These are phyloP conservation scores for Raddia guianensis DNA, from an alignment of 176 grass and related monocot species.

Conservation along the genomic window DNA sequence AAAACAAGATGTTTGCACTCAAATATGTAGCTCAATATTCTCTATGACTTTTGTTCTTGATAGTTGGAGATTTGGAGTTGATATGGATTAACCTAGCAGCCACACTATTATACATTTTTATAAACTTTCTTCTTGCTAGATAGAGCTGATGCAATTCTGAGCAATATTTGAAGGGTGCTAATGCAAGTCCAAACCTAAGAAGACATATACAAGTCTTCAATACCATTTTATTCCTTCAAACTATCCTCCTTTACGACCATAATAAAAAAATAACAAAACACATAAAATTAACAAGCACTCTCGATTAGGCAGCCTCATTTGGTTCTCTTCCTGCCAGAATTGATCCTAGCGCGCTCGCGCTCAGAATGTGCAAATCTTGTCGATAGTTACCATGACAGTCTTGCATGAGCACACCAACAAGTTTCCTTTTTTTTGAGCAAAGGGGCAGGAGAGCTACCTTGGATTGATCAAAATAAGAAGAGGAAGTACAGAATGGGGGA, in stretches of 20 bases:
- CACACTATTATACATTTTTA: not conserved
- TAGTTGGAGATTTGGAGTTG: no score
- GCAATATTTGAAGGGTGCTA: constrained; percentile 31
- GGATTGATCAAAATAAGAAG: no score
- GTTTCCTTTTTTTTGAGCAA: no score
- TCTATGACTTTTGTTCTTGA: not conserved
- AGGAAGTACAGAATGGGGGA: no score
- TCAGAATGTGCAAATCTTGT: constrained; percentile 55
- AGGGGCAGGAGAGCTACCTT: no score
- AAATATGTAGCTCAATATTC: not conserved
- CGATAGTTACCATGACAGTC: not conserved
- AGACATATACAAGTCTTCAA: constrained; percentile 27
- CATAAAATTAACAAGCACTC: constrained; percentile 46
- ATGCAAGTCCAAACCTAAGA: constrained; percentile 43
- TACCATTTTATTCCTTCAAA: constrained; percentile 43
- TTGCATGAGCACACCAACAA: constrained; percentile 32
- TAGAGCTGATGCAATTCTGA: not conserved
- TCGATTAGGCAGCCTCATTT: constrained; percentile 46
- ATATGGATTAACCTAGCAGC: not conserved
- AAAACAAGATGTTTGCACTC: not conserved
- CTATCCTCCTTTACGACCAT: constrained; percentile 64
- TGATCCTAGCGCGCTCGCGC: constrained; percentile 21
- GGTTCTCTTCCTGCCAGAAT: constrained; percentile 32
- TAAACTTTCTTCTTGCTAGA: not conserved
- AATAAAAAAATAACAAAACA: constrained; percentile 22